Percentiles rank a stretch among this genome's conserved stretches.
Evolutionary conservation across 352 stramenopile genomes (phyloP).

Genomic region (Globisporangium acanthophoron): DNA sequence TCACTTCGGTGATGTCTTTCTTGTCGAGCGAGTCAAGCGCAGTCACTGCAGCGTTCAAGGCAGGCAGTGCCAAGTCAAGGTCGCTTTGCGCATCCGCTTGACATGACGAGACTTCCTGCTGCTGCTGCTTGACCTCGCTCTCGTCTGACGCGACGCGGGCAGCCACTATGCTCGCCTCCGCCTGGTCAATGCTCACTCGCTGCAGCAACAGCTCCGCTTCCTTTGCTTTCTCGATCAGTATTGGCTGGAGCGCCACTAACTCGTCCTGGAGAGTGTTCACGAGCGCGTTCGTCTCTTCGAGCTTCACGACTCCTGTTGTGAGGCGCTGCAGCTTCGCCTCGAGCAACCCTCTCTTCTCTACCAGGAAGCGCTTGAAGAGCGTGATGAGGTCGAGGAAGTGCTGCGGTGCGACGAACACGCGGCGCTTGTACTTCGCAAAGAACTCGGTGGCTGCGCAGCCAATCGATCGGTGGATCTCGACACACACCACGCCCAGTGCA

Average conservation of each 20-base stretch:
- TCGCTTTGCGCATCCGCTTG: conserved; percentile 74
- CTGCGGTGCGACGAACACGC: conserved; percentile 69
- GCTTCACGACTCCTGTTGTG: conserved; percentile 55
- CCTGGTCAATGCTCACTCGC: conserved; percentile 60
- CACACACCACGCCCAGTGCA: conserved; percentile 37
- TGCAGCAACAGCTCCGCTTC: conserved; percentile 58
- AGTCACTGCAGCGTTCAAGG: conserved; percentile 64
- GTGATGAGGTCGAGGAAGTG: conserved; percentile 90
- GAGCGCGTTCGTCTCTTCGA: conserved; percentile 67
- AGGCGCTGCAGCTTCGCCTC: conserved; percentile 52
- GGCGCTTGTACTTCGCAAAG: conserved; percentile 25
- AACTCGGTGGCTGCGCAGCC: conserved; percentile 23
- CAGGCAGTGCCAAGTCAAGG: conserved; percentile 65
- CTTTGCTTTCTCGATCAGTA: conserved; percentile 48
- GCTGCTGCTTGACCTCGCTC: conserved; percentile 54
- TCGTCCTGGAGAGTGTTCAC: conserved; percentile 67
- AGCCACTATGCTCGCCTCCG: conserved; percentile 39
- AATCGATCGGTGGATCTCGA: conserved; percentile 46
- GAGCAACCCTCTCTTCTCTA: conserved; percentile 33
- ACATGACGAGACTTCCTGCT: conserved; percentile 49
- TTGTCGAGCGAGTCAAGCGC: conserved; percentile 81
- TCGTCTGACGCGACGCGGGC: conserved; percentile 54
- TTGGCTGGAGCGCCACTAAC: conserved; percentile 79
- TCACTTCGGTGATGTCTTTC: conserved; percentile 85
- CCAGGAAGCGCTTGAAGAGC: conserved; percentile 77